phyloP scores from a whole-genome alignment of 805 yeast species.

The Candida gorgasii region DNA sequence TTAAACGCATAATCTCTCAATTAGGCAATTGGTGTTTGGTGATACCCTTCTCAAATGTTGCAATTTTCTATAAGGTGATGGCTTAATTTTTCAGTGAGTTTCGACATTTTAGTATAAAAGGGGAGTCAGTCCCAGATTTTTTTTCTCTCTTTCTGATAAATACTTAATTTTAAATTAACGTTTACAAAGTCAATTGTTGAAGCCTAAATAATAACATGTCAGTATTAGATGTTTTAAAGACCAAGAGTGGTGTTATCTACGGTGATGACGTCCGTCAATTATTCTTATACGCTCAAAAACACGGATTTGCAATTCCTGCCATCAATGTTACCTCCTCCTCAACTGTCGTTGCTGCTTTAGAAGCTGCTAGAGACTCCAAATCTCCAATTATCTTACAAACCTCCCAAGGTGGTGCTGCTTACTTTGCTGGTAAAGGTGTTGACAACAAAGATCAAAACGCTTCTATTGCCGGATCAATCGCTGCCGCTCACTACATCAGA shows the following conservation, averaged over 20 bases:
- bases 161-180: background rate
- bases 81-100: constrained; percentile 2
- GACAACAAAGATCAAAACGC: constrained; percentile 91
- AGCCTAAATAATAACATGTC: constrained; percentile 47
- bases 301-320: constrained; percentile 97
- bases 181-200: background rate
- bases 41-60: constrained; percentile 4
- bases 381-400: constrained; percentile 97
- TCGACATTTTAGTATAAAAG: constrained; percentile 11
- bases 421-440: constrained; percentile 99
- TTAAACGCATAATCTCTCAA: constrained; percentile 1
- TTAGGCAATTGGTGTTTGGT: constrained; percentile 6
- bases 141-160: constrained; percentile 2
- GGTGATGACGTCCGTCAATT: constrained; percentile 91
- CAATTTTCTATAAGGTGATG: constrained; percentile 9
- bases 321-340: constrained; percentile 98
- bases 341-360: constrained; percentile 64
- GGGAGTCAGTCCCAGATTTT: constrained; percentile 9
- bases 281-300: constrained; percentile 89
- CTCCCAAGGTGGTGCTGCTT: constrained; percentile 99
- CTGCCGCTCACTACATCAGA: constrained; percentile 98
- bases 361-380: constrained; percentile 49
- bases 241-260: constrained; percentile 97
- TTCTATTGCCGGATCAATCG: constrained; percentile 90
- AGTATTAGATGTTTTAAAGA: constrained; percentile 71